phyloP scores from a whole-genome alignment of 345 rosid genomes.

The Heritiera fomes region DNA sequence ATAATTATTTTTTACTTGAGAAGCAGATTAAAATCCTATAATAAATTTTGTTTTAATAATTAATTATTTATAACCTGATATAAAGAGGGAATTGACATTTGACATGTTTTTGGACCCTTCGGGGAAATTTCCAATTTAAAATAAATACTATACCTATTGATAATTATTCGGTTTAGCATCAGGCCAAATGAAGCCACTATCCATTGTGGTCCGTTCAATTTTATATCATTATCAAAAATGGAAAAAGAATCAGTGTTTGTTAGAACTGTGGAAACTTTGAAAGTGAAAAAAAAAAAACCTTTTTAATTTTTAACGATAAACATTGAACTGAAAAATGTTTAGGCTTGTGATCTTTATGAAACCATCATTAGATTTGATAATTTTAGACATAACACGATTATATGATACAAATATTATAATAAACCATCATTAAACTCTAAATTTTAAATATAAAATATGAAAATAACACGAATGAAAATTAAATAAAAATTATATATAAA shows the following conservation, averaged over 20 bases:
- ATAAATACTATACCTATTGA: not conserved
- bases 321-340: too few relatives aligned
- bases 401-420: too few relatives aligned
- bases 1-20: too few relatives aligned
- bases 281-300: too few relatives aligned
- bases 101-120: not conserved
- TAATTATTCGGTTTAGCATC: conserved; percentile 15
- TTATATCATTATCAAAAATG: not conserved
- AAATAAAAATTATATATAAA: too few relatives aligned
- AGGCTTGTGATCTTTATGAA: too few relatives aligned
- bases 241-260: not conserved
- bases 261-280: not conserved
- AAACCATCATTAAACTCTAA: too few relatives aligned
- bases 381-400: too few relatives aligned
- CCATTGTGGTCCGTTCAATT: conserved; percentile 12
- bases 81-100: not conserved
- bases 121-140: not conserved
- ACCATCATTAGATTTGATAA: not conserved
- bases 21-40: not conserved
- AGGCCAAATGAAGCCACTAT: conserved; percentile 13
- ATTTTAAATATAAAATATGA: too few relatives aligned
- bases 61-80: not conserved
- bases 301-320: too few relatives aligned
- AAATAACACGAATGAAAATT: too few relatives aligned
- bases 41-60: not conserved